Evolutionary conservation across 2,329 filamentous ascomycete species (phyloP), one percentile per base, ranked within the genome.

Genomic region (Chaetoscypha palmicola): DNA sequence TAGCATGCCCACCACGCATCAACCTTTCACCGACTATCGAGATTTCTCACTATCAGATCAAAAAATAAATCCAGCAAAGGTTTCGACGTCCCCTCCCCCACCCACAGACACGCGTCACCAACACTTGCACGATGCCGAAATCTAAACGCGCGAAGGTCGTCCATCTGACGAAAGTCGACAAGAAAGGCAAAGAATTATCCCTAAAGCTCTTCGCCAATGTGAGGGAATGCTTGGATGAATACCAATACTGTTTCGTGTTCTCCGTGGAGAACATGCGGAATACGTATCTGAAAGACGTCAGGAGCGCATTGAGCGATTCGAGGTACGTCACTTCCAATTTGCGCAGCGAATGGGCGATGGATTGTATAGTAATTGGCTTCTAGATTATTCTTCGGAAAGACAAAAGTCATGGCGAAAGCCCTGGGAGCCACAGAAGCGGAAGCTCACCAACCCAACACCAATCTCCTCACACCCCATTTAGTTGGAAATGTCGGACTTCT

Each of bases 381-480:
- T 58, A 92, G 90, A 58, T 73, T 98, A 64, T 97, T 97, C 79
- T 97, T 96, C 68, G 92, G 91, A 70, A 98, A 97, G 73, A 97
- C 91, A 48, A 97, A 97, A 71, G 90, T 98, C 66, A 97, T 97
- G 89, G 82, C 86, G 58, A 91, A 92, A 69, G 90, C 92, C 45
- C 83, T 98, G 20, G 92, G 92, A 62, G 77, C 77, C 53, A 81
- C 74, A 42, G 74, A 81, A 55, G 83, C 86, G 61, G 84, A 87
- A 59, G 87, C 90, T 68, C 77, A 86, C 67, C 85, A 87, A 56
- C 78, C 86, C 34, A 86, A 87, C 62, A 79, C 92, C 59, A 73
- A 86, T 63, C 68, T 70, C 51, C 79, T 96, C 46, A 69, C 76
- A 16, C 70, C 71, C 35, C 77, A 86, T 71, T 73, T 97, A 40